Evolutionary conservation across 176 grass and related monocot genomes (phyloP).

Genomic region (Pharus latifolius): DNA sequence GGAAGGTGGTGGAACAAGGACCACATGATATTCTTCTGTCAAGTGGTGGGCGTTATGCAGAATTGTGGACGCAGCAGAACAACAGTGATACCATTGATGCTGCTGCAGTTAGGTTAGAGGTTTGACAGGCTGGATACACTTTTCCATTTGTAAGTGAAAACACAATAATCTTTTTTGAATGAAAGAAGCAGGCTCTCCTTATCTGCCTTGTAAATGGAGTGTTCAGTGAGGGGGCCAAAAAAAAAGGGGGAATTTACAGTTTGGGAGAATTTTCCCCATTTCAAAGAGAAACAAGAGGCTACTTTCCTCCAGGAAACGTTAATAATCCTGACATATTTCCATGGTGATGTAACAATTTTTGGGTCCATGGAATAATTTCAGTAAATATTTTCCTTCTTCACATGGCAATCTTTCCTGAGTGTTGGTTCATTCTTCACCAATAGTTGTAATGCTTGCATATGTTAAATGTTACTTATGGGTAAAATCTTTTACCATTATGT

Average conservation of each 20-base stretch:
- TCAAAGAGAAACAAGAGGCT: not conserved
- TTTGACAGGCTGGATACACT: slow-evolving; percentile 25
- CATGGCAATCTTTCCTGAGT: not conserved
- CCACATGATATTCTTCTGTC: slow-evolving; percentile 77
- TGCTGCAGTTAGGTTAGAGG: slow-evolving; percentile 51
- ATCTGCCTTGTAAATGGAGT: slow-evolving; percentile 21
- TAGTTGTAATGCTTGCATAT: too few species aligned
- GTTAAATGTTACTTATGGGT: not conserved
- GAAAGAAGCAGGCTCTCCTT: slow-evolving; percentile 1
- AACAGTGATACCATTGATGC: slow-evolving; percentile 59
- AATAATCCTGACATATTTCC: not conserved
- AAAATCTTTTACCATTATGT: not conserved
- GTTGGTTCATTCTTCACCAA: too few species aligned
- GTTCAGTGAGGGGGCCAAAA: not conserved
- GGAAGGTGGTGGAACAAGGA: slow-evolving; percentile 72
- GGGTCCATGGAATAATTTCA: not conserved
- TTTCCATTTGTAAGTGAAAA: slow-evolving; percentile 12
- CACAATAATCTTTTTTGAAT: not conserved
- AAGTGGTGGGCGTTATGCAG: slow-evolving; percentile 58
- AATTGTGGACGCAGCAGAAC: slow-evolving; percentile 89
- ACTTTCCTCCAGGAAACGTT: not conserved
- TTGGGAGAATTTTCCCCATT: slow-evolving; percentile 5
- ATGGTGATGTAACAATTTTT: slow-evolving; percentile 19
- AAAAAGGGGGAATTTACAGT: not conserved
- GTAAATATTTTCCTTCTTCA: slow-evolving; percentile 15